Conservation (phyloP, 129 eudicot species). For the Escallonia rubra region DNA sequence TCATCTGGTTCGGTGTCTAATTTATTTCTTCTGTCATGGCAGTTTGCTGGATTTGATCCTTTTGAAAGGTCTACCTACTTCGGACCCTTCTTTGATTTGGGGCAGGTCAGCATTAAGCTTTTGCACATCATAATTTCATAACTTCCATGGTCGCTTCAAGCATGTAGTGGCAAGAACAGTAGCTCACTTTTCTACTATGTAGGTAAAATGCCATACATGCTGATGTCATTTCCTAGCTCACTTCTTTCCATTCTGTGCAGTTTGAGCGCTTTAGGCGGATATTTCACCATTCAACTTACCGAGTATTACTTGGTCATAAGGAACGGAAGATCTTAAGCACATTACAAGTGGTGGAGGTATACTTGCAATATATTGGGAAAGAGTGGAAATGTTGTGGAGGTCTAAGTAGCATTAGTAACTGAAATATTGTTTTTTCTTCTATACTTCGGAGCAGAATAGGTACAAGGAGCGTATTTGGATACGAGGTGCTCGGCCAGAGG, state of each 20-base stretch:
- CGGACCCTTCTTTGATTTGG: constrained; percentile 93
- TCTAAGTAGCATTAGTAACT: background rate
- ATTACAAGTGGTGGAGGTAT: constrained; percentile 69
- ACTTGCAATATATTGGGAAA: too few species aligned
- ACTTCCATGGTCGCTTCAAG: background rate
- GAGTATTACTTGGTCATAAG: constrained; percentile 84
- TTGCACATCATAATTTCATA: background rate
- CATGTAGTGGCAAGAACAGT: background rate
- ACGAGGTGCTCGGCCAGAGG: constrained; percentile 86
- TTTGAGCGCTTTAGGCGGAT: constrained; percentile 89
- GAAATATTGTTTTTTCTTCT: background rate
- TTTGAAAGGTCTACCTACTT: constrained; percentile 90
- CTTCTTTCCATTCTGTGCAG: constrained; percentile 24
- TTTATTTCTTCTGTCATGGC: constrained; percentile 7
- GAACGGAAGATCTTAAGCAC: constrained; percentile 86
- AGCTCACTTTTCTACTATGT: too few species aligned
- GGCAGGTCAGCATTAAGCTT: constrained; percentile 56
- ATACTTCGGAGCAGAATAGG: constrained; percentile 37
- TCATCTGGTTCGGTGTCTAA: background rate
- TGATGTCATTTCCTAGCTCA: background rate
- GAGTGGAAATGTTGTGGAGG: background rate
- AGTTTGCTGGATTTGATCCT: constrained; percentile 99
- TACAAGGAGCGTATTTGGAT: constrained; percentile 90
- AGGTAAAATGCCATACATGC: background rate
- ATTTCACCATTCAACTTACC: constrained; percentile 83